A percentile compares a stretch with the other conserved stretches of the same genome.
These are phyloP conservation scores for Mycena latifolia DNA, from an alignment of 768 basidiomycete genomes.

Conservation along the genomic window DNA sequence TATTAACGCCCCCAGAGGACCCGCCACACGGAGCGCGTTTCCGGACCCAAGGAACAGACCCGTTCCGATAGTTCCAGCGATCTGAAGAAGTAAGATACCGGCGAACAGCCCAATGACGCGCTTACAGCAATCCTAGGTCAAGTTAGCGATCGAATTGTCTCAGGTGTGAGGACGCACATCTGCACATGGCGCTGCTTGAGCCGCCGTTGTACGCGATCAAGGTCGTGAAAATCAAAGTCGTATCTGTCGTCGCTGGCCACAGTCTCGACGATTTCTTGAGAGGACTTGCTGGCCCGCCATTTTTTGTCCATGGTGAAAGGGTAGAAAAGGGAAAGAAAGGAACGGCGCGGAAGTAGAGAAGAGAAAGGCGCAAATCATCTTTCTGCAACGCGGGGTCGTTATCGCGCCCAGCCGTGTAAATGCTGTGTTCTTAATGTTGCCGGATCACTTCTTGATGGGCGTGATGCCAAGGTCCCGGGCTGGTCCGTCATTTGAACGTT, in stretches of 20 bases:
- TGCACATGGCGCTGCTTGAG: slow-evolving; percentile 86
- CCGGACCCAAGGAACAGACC: slow-evolving; percentile 83
- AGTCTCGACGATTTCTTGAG: slow-evolving; percentile 36
- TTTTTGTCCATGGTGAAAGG: slow-evolving; percentile 31
- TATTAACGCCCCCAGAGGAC: slow-evolving; percentile 75
- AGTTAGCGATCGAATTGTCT: slow-evolving; percentile 7
- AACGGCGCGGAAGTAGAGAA: slow-evolving; percentile 13
- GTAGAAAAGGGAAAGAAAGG: slow-evolving; percentile 13
- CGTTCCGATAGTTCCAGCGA: slow-evolving; percentile 82
- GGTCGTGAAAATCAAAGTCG: slow-evolving; percentile 70
- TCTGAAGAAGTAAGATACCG: slow-evolving; percentile 48
- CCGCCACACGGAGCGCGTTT: slow-evolving; percentile 66
- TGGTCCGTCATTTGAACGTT: too few species aligned
- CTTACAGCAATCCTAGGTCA: slow-evolving; percentile 71
- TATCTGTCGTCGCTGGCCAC: slow-evolving; percentile 44
- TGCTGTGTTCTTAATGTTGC: too few species aligned
- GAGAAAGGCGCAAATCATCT: slow-evolving; percentile 25
- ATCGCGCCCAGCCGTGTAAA: not conserved
- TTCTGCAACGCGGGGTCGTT: not conserved
- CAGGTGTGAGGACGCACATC: slow-evolving; percentile 59
- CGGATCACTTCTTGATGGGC: too few species aligned
- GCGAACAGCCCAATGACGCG: slow-evolving; percentile 4
- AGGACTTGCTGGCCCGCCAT: slow-evolving; percentile 38
- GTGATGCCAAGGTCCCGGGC: too few species aligned
- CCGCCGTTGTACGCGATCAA: slow-evolving; percentile 78